A percentile compares a stretch with the other conserved stretches of the same genome.
phyloP scores from a whole-genome alignment of 495 filamentous ascomycete species.

The Polyplosphaeria fusca region DNA sequence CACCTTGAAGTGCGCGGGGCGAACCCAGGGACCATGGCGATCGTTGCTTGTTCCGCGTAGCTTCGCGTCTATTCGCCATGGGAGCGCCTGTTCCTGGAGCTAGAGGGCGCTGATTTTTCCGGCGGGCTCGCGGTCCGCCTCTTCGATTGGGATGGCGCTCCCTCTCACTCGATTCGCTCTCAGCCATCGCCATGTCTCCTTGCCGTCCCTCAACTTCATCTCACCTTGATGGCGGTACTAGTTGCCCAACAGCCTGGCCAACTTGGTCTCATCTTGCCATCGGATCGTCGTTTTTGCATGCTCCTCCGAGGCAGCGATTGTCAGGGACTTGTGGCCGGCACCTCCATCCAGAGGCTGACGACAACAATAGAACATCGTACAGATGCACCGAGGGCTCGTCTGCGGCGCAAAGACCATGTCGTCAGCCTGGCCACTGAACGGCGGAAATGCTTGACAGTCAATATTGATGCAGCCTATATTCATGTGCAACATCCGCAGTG shows the following conservation, averaged over 20 bases:
- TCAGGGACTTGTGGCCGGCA: slow-evolving; percentile 4
- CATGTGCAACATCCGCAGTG: slow-evolving; percentile 24
- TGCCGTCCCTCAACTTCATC: slow-evolving; percentile 3
- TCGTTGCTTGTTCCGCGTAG: slow-evolving; percentile 28
- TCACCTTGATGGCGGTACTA: not conserved
- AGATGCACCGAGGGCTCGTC: too few species aligned
- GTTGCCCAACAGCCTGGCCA: slow-evolving; percentile 2
- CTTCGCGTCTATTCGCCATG: slow-evolving; percentile 18
- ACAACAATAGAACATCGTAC: too few species aligned
- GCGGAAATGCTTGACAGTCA: slow-evolving; percentile 10
- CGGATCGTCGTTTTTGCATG: slow-evolving; percentile 3
- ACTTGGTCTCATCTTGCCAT: not conserved
- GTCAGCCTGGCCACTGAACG: slow-evolving; percentile 7
- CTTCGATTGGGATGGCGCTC: slow-evolving; percentile 2
- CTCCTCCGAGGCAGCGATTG: slow-evolving; percentile 2
- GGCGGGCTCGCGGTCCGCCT: slow-evolving; percentile 29
- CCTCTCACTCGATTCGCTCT: not conserved
- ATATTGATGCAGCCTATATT: slow-evolving; percentile 23
- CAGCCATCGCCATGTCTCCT: slow-evolving; percentile 1
- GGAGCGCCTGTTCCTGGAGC: not conserved
- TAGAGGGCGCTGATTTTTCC: slow-evolving; percentile 16
- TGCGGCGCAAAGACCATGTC: too few species aligned
- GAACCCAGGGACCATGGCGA: slow-evolving; percentile 13
- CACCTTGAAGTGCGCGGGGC: slow-evolving; percentile 22
- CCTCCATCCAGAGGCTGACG: not conserved